These are phyloP conservation scores for Tricholoma sp. DNA, from an alignment of 768 basidiomycete genomes.

Conservation along the genomic window DNA sequence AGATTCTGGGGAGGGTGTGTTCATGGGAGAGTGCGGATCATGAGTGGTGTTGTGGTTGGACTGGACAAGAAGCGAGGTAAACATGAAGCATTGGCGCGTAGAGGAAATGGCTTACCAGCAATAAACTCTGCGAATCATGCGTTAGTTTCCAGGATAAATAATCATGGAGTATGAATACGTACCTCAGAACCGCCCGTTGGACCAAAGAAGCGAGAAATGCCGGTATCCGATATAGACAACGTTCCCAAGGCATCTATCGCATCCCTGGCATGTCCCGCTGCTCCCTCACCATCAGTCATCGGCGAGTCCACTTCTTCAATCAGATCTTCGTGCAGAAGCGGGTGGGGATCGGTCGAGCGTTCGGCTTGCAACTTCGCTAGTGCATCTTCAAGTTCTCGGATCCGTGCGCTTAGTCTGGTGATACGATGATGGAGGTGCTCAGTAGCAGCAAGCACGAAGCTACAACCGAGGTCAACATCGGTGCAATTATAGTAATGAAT, in stretches of 20 bases:
- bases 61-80: conserved; percentile 9
- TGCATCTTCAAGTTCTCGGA: conserved; percentile 52
- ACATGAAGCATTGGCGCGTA: conserved; percentile 6
- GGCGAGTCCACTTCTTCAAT: conserved; percentile 18
- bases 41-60: conserved; percentile 18
- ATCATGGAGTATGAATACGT: conserved; percentile 17
- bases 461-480: conserved; percentile 9
- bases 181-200: conserved; percentile 68
- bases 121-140: conserved; percentile 14
- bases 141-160: background rate
- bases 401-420: conserved; percentile 44
- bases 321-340: conserved; percentile 50
- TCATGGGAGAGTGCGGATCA: conserved; percentile 11
- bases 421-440: conserved; percentile 61
- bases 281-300: conserved; percentile 22
- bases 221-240: conserved; percentile 54
- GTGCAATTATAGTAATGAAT: background rate
- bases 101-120: conserved; percentile 14
- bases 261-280: conserved; percentile 26
- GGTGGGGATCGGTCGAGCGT: conserved; percentile 51
- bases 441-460: conserved; percentile 59
- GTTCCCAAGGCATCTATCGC: conserved; percentile 56
- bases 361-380: conserved; percentile 44
- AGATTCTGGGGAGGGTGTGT: conserved; percentile 14
- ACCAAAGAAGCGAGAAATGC: conserved; percentile 59